These are phyloP conservation scores for Trichophyton mentagrophytes DNA, from an alignment of 2,329 filamentous ascomycete genomes.

Conservation along the genomic window DNA sequence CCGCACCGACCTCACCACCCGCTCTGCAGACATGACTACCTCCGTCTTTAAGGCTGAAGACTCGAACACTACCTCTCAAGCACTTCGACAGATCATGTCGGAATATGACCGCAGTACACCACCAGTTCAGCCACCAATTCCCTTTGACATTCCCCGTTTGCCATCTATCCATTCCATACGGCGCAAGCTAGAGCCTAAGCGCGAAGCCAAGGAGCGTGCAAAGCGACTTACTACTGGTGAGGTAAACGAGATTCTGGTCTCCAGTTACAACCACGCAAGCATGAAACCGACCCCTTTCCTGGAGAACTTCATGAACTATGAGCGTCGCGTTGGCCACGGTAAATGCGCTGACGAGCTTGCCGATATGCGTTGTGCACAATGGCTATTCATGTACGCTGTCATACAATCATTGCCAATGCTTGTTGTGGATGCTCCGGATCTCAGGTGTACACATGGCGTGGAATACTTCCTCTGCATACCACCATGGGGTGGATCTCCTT, in stretches of 20 bases:
- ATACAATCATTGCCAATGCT: constrained; percentile 38
- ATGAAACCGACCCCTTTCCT: constrained; percentile 38
- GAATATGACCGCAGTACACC: constrained; percentile 85
- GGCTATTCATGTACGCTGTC: constrained; percentile 40
- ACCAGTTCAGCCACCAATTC: constrained; percentile 79
- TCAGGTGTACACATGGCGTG: constrained; percentile 34
- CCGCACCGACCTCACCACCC: constrained; percentile 61
- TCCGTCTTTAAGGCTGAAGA: constrained; percentile 40
- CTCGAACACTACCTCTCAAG: constrained; percentile 47
- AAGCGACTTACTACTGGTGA: constrained; percentile 69
- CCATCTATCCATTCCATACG: constrained; percentile 56
- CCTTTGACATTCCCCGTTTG: constrained; percentile 72
- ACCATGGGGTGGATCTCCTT: constrained; percentile 37
- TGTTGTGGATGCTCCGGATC: constrained; percentile 37
- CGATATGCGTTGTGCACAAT: constrained; percentile 38
- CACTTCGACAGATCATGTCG: constrained; percentile 63
- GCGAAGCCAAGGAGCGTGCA: constrained; percentile 57
- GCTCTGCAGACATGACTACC: constrained; percentile 56
- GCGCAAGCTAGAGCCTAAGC: constrained; percentile 55
- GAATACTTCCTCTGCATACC: constrained; percentile 41
- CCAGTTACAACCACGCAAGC: constrained; percentile 67
- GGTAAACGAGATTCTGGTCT: constrained; percentile 60
- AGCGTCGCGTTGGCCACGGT: constrained; percentile 32
- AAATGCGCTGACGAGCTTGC: constrained; percentile 34
- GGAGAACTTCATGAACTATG: constrained; percentile 37